Evolutionary conservation across 306 rosid species (phyloP), one percentile per base, ranked within the genome.

Genomic region (Cicer judaicum): DNA sequence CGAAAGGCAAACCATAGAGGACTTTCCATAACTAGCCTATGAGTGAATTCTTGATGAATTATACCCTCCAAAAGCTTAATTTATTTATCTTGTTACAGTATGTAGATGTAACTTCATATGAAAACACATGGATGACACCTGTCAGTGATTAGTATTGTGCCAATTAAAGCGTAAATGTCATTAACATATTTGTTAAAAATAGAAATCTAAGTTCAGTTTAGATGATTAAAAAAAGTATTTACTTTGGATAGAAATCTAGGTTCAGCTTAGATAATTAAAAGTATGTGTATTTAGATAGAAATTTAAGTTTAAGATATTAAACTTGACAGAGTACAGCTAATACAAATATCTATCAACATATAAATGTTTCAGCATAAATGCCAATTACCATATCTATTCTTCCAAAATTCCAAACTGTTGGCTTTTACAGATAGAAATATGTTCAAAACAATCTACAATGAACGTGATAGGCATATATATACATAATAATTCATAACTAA

Each of bases 361-460:
- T 21, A 59, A 75, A 53, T 46, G 21, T 66, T 42, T 67, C 39
- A 9, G 36, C 50, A 61, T 29, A 59, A 76, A 67, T 14, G 73
- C 42, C 65, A 67, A 12, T 11, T 11, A 72, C 50, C 36, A 40
- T 41, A 16, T 29, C 80, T 75, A 52, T 76, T 69, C 53, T 65
- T 57, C 75, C 44, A 80, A 19, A 53, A 24, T 61, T 54, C 53
- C 66, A 71, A 59, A 41, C 38, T 24, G 46, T 39, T 55, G 56
- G 66, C 68, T 53, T 62, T 63, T 36, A 55, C 56, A 55, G 42
- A 73, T 68, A 34, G 61, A 73, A 16, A 69, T 66, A 84, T 66
- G 80, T 57, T 29, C 40, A 64, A 77, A 48, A 68, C 72, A 49
- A 68, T 68, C 83, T 80, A 77, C 68, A 64, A 69, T 12, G 73